Percentiles rank a stretch among this genome's conserved stretches.
These are phyloP conservation scores for Cercospora sp. DNA, from an alignment of 2,329 filamentous ascomycete genomes.

Conservation along the genomic window DNA sequence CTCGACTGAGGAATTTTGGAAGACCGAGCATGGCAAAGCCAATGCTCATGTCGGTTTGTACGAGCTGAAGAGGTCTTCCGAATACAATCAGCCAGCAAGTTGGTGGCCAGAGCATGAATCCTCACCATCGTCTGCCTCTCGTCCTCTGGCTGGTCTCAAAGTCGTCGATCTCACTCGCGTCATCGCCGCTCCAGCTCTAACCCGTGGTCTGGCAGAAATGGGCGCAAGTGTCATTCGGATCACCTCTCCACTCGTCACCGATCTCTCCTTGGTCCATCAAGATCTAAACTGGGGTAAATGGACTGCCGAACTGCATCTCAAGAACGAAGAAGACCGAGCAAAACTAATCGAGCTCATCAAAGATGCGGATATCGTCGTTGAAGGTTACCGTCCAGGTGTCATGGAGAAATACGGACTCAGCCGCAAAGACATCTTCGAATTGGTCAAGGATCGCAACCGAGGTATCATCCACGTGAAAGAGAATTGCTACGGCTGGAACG, in stretches of 20 bases:
- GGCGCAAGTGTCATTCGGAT: conserved; percentile 73
- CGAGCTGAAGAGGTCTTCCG: conserved; percentile 19
- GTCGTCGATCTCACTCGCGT: conserved; percentile 74
- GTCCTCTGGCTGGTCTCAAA: conserved; percentile 60
- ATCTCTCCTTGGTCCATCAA: conserved; percentile 47
- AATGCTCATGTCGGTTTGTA: conserved; percentile 28
- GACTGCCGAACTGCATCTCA: conserved; percentile 49
- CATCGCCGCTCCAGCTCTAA: conserved; percentile 73
- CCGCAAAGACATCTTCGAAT: conserved; percentile 43
- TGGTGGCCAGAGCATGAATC: conserved; percentile 33
- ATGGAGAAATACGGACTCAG: conserved; percentile 52
- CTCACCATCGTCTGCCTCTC: conserved; percentile 34
- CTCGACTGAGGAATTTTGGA: conserved; percentile 45
- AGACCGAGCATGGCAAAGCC: conserved; percentile 39
- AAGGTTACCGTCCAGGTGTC: conserved; percentile 52
- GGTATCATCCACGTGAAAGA: conserved; percentile 53
- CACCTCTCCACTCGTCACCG: too few relatives aligned
- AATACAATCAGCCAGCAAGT: conserved; percentile 25
- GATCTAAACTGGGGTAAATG: conserved; percentile 56
- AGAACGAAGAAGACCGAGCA: conserved; percentile 41
- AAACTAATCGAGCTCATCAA: conserved; percentile 46
- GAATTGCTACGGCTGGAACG: conserved; percentile 57
- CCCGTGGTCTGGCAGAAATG: conserved; percentile 70
- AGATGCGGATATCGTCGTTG: conserved; percentile 54
- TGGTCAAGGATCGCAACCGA: conserved; percentile 44